Base-by-base conservation (phyloP, 192 early-diverging fungal genomes). In the Coemansia sp. region DNA sequence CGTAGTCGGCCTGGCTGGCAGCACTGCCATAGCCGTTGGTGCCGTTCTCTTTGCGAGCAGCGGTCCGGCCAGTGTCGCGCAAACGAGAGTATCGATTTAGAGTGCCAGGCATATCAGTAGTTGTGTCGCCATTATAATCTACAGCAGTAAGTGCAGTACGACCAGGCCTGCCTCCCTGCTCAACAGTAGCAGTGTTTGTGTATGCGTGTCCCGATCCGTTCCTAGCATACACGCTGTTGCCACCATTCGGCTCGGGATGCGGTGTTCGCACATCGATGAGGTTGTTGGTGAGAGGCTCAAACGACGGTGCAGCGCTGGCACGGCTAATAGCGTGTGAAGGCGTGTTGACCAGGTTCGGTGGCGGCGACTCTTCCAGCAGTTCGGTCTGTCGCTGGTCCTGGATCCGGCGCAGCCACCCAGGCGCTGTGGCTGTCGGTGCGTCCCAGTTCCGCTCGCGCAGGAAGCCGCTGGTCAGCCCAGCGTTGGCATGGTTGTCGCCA, bases 391-490 rank as follows among this genome's bases (percentile, higher is more conserved):
- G 55, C 65, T 67, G 66, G 51, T 64, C 66, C 41, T 67, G 65
- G 3, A 59, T 37, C 10, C 45, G 57, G 39, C 54, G 62, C 27
- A 75, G 27, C 72, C 72, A 75, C 32, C 51, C 54, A 24, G 72
- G 72, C 24, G 53, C 62, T 3, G 21, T 19, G 45, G 53, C 54
- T 25, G 63, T 62, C 35, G 58, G 11, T 23, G 12, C 51, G 21
- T 48, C 59, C 72, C 72, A 75, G 62, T 60, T 51, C 4, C 72
- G 57, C 39, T 75, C 62, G 35, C 72, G 72, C 47, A 75, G 29
- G 47, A 75, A 65, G 15, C 66, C 72, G 54, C 59, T 57, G 11
- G 62, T 49, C 51, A 69, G 51, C 41, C 29, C 48, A 23, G 51
- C 21, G 48, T 23, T 29, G 21, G 60, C 47, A 32, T 59, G 56